Evolutionary conservation across 2,329 filamentous ascomycete genomes (phyloP).

Genomic region (Cryoendolithus antarcticus): DNA sequence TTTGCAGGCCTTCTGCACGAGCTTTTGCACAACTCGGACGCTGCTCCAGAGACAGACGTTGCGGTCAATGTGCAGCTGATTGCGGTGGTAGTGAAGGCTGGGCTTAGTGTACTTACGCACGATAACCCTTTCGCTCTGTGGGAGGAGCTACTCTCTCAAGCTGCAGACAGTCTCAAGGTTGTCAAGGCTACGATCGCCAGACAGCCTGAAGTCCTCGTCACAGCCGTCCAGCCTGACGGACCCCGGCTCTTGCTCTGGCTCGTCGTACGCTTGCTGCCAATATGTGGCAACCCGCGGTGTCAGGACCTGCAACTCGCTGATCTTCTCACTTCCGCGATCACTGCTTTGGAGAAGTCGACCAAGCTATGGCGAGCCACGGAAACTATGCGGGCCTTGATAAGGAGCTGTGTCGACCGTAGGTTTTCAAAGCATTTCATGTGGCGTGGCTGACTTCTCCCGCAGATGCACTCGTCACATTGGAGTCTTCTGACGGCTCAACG

Average conservation of each 20-base stretch:
- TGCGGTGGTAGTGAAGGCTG: slow-evolving; percentile 69
- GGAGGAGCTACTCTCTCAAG: slow-evolving; percentile 45
- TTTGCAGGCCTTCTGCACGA: slow-evolving; percentile 64
- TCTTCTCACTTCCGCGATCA: slow-evolving; percentile 27
- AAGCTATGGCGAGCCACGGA: slow-evolving; percentile 25
- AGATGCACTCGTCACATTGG: slow-evolving; percentile 36
- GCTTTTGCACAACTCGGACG: slow-evolving; percentile 35
- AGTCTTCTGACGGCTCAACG: slow-evolving; percentile 14
- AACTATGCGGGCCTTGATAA: slow-evolving; percentile 25
- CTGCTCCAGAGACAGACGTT: slow-evolving; percentile 49
- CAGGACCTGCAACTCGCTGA: slow-evolving; percentile 28
- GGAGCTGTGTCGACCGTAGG: slow-evolving; percentile 30
- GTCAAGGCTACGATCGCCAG: slow-evolving; percentile 63
- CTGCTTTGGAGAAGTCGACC: slow-evolving; percentile 23
- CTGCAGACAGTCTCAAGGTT: slow-evolving; percentile 63
- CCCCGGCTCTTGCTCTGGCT: slow-evolving; percentile 44
- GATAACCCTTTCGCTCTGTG: slow-evolving; percentile 56
- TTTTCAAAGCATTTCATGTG: slow-evolving; percentile 5
- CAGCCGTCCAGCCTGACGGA: slow-evolving; percentile 21
- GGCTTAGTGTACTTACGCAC: slow-evolving; percentile 55
- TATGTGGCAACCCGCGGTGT: slow-evolving; percentile 32
- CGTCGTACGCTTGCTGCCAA: slow-evolving; percentile 39
- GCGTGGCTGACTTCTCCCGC: slow-evolving; percentile 12
- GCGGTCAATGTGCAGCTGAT: slow-evolving; percentile 76
- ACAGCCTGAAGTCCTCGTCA: slow-evolving; percentile 54